These are phyloP conservation scores for Paraphysoderma sedebokerense DNA, from an alignment of 371 early-diverging fungal species.

Conservation along the genomic window DNA sequence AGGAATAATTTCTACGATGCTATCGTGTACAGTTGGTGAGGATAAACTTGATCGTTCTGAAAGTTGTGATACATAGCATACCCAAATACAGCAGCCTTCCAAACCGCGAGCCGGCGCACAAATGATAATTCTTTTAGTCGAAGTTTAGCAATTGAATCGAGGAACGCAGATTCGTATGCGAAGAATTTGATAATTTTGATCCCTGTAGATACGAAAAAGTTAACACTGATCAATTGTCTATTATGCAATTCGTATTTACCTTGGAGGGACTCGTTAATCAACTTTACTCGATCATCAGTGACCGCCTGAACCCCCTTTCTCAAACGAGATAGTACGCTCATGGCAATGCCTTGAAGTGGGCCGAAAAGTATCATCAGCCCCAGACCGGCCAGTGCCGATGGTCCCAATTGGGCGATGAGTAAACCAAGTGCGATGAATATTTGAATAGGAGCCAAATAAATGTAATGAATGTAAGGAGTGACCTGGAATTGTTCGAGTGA, in stretches of 20 bases:
- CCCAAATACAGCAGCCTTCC: background rate
- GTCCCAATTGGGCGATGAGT: conserved; percentile 42
- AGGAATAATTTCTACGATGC: too few relatives aligned
- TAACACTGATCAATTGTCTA: too few relatives aligned
- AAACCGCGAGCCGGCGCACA: background rate
- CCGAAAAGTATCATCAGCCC: background rate
- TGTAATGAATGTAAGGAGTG: conserved; percentile 21
- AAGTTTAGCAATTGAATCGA: background rate
- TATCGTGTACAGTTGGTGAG: too few relatives aligned
- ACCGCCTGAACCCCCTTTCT: background rate
- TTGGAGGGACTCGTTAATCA: background rate
- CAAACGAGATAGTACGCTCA: background rate
- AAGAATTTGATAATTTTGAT: background rate
- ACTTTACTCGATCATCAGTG: background rate
- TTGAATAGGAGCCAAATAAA: conserved; percentile 34
- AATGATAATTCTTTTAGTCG: background rate
- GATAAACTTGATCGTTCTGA: too few relatives aligned
- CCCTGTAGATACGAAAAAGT: too few relatives aligned
- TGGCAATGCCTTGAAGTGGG: background rate
- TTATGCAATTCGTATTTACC: too few relatives aligned
- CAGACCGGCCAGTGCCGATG: conserved; percentile 44
- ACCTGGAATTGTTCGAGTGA: too few relatives aligned
- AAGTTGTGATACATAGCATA: background rate
- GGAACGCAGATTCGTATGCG: background rate
- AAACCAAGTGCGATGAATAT: conserved; percentile 37